phyloP scores from a whole-genome alignment of 441 rosid species.

The Macaranga tanarius region DNA sequence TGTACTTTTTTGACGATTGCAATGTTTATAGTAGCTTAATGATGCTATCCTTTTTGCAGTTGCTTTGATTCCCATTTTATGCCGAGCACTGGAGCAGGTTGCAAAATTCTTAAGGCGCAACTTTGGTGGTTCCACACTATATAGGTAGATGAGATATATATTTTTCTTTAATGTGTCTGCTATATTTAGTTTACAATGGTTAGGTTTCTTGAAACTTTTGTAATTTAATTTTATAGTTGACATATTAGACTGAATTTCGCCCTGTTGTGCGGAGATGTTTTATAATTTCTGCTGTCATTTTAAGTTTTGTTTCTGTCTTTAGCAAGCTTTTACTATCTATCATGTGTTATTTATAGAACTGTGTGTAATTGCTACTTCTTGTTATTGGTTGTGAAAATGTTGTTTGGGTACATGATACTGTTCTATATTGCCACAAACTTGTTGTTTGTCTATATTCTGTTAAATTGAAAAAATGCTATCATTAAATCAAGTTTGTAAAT shows the following conservation, averaged over 20 bases:
- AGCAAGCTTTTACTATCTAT: not conserved
- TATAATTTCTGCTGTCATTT: not conserved
- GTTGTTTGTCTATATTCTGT: not conserved
- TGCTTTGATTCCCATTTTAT: slow-evolving; percentile 86
- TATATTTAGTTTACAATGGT: not conserved
- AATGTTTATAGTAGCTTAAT: slow-evolving; percentile 9
- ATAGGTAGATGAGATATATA: slow-evolving; percentile 47
- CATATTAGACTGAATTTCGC: not conserved
- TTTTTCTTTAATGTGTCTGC: slow-evolving; percentile 2
- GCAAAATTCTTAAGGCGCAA: slow-evolving; percentile 87
- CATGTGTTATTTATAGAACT: not conserved
- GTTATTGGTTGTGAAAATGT: not conserved
- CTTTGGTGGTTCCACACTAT: slow-evolving; percentile 74
- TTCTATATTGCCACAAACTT: not conserved
- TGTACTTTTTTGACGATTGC: not conserved
- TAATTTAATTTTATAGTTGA: not conserved
- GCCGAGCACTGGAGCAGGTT: slow-evolving; percentile 72
- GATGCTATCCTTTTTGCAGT: slow-evolving; percentile 45
- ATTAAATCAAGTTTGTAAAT: not conserved
- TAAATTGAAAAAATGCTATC: not conserved
- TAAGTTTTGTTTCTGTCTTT: not conserved
- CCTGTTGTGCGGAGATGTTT: not conserved
- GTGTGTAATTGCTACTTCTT: not conserved
- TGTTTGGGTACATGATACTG: not conserved
- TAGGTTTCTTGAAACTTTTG: not conserved